Evolutionary conservation across 257 asterid species (phyloP).

Genomic region (Echium plantagineum): DNA sequence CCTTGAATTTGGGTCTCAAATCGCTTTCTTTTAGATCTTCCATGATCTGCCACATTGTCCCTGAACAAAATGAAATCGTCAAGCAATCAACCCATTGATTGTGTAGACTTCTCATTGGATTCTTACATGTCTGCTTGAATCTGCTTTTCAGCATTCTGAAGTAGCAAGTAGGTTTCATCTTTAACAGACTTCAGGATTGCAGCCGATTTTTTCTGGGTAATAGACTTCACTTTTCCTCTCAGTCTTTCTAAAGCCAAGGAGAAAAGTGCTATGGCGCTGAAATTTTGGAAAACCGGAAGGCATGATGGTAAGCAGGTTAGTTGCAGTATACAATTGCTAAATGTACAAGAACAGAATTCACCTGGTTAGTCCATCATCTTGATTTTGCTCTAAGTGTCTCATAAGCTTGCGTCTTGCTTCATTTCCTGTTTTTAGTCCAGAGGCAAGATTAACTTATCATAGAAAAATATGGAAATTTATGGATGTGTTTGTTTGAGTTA

Average conservation of each 20-base stretch:
- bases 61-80: constrained; percentile 32
- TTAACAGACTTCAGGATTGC: constrained; percentile 62
- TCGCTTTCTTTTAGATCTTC: constrained; percentile 45
- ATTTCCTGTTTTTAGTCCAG: constrained; percentile 26
- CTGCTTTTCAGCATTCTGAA: constrained; percentile 64
- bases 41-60: constrained; percentile 46
- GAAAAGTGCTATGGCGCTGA: constrained; percentile 63
- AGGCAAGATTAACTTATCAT: constrained; percentile 14
- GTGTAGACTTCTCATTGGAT: constrained; percentile 11
- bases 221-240: constrained; percentile 55
- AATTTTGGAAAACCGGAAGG: constrained; percentile 10
- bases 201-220: constrained; percentile 47
- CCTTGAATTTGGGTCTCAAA: constrained; percentile 68
- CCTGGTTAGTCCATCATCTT: constrained; percentile 59
- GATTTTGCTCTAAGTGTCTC: constrained; percentile 36
- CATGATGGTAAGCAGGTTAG: not conserved
- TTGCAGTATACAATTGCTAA: constrained; percentile 2
- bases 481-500: not conserved
- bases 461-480: constrained; percentile 1
- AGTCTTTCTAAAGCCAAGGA: constrained; percentile 54
- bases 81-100: constrained; percentile 13
- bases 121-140: constrained; percentile 65
- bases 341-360: constrained; percentile 24
- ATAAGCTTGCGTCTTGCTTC: constrained; percentile 29
- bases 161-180: constrained; percentile 44